Base-by-base conservation (phyloP, 1,139 yeast species). In the Yamadazyma blattariae region DNA sequence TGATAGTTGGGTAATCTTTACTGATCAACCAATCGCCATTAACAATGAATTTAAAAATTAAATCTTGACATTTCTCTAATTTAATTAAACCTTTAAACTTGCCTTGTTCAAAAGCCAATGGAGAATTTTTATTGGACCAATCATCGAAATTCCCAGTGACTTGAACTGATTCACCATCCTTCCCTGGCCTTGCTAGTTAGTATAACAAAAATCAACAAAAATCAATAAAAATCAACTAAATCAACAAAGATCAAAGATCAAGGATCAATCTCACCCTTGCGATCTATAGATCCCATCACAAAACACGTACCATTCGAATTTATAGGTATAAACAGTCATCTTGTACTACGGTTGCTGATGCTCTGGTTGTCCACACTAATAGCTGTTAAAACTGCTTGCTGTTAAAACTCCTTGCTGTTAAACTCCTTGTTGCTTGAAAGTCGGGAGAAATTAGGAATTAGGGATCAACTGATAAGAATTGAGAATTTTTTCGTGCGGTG, bases 101-200 rank as follows among this genome's bases (percentile, higher is more conserved):
- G 7, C 42, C 47, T 9, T 23, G 29, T 7, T 49, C 44, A 31
- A 47, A 50, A 24, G 37, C 33, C 34, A 44, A 43, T n/a, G 49
- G 52, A 9, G 47, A 48, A 25, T 44, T 47, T 9, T 52, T 45
- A 37, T 55, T 48, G 13, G 60, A 43, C 75, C 76, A 70, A 35
- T 61, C 45, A 40, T 69, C 73, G 44, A 69, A 70, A 38, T 52
- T 60, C 4, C 76, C 76, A 3, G 75, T 69, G 23, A 69, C 61
- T 30, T 59, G 59, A 22, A 69, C 61, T 6, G 61, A 37, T 31
- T 47, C 32, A 13, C 27, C 44, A n/a, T 33, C 26, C 24, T 31
- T 21, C 12, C 32, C 36, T 13, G 29, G 25, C 38, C 38, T 36
- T 6, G 5, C 3, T 25, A 23, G 36, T 36, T 32, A 36, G 36